Evolutionary conservation across 2,329 filamentous ascomycete genomes (phyloP).

Genomic region (Microdochium nivale): DNA sequence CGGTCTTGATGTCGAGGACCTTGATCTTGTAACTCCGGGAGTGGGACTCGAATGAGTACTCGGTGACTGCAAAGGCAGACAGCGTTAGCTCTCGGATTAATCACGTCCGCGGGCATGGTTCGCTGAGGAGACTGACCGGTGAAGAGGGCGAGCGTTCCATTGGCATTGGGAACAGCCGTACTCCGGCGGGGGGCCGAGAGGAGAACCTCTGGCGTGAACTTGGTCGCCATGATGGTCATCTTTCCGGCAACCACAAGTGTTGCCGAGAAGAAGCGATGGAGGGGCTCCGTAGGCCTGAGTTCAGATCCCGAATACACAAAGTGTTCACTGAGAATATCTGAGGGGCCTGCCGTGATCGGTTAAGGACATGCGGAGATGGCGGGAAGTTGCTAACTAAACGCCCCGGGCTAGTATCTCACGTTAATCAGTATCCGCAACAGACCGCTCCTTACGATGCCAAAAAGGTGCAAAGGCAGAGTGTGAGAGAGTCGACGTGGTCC

Average conservation of each 20-base stretch:
- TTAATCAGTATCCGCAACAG: too few relatives aligned
- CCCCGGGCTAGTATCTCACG: too few relatives aligned
- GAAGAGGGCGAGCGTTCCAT: constrained; percentile 57
- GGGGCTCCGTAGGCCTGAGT: too few relatives aligned
- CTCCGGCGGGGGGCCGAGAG: constrained; percentile 69
- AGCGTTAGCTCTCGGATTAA: background rate
- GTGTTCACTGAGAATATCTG: too few relatives aligned
- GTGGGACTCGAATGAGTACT: constrained; percentile 74
- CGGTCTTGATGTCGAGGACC: constrained; percentile 59
- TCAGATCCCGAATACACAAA: too few relatives aligned
- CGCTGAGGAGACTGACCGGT: constrained; percentile 31
- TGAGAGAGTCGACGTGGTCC: too few relatives aligned
- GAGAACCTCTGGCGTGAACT: constrained; percentile 70
- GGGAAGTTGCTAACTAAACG: too few relatives aligned
- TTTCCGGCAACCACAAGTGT: background rate
- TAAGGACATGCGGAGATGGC: too few relatives aligned
- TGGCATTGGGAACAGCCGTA: constrained; percentile 58
- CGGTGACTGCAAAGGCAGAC: constrained; percentile 40
- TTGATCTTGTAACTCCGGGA: constrained; percentile 60
- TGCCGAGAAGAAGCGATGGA: too few relatives aligned
- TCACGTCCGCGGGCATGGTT: background rate
- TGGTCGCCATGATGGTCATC: constrained; percentile 64
- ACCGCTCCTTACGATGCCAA: too few relatives aligned
- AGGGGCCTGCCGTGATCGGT: too few relatives aligned
- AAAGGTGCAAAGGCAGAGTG: too few relatives aligned